These are phyloP conservation scores for Mixia osmundae DNA, from an alignment of 1,284 basidiomycete genomes.

Conservation along the genomic window DNA sequence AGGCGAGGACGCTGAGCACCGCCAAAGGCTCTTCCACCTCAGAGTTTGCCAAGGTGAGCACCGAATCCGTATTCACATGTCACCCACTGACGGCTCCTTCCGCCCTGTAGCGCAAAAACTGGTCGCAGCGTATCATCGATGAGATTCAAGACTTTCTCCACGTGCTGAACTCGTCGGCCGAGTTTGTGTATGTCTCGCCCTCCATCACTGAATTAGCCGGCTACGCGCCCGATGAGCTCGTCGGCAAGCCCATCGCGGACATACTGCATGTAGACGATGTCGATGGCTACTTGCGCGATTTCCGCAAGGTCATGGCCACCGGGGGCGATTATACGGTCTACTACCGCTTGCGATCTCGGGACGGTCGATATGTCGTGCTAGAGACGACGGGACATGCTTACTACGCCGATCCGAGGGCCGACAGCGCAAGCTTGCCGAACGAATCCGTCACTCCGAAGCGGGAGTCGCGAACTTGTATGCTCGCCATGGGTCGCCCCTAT, in stretches of 20 bases:
- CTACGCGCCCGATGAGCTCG: conserved; percentile 44
- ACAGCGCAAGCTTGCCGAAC: background rate
- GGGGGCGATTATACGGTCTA: conserved; percentile 34
- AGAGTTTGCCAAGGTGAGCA: no score
- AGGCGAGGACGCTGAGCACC: no score
- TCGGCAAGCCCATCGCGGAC: conserved; percentile 39
- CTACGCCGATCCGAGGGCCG: conserved; percentile 22
- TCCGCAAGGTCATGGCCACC: conserved; percentile 31
- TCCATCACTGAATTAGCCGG: conserved; percentile 45
- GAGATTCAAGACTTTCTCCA: conserved; percentile 52
- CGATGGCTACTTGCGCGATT: conserved; percentile 31
- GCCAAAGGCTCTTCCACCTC: no score
- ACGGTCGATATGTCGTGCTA: conserved; percentile 31
- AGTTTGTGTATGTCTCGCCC: conserved; percentile 44
- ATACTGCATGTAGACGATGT: conserved; percentile 42
- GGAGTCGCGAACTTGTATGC: conserved; percentile 32
- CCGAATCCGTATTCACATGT: no score
- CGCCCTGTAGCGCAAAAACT: conserved; percentile 42
- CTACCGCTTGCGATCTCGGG: conserved; percentile 35
- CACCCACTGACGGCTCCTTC: no score
- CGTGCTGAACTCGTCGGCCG: conserved; percentile 36
- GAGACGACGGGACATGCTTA: conserved; percentile 47
- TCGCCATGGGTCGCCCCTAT: conserved; percentile 48
- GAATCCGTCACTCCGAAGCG: background rate
- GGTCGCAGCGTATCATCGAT: conserved; percentile 53